Percentiles rank a stretch among this genome's conserved stretches.
These are phyloP conservation scores for Barnettozyma californica DNA, from an alignment of 805 yeast genomes.

Conservation along the genomic window DNA sequence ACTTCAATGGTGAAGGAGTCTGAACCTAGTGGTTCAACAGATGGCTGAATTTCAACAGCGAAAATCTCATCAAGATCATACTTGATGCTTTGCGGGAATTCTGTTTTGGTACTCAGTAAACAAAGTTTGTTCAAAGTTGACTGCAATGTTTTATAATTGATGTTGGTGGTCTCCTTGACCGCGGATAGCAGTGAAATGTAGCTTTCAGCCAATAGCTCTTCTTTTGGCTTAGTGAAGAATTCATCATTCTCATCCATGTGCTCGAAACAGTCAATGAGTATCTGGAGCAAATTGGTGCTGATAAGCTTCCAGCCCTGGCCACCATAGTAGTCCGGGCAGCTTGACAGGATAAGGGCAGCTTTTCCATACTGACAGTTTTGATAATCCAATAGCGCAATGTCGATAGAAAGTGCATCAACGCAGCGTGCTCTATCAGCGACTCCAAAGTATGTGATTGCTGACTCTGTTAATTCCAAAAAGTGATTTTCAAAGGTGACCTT, in stretches of 20 bases:
- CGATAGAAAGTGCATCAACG: slow-evolving; percentile 70
- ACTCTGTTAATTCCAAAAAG: slow-evolving; percentile 51
- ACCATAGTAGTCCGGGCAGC: slow-evolving; percentile 64
- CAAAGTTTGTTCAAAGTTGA: slow-evolving; percentile 1
- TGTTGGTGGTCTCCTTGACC: background rate
- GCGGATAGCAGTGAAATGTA: slow-evolving; percentile 11
- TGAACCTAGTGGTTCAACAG: slow-evolving; percentile 9
- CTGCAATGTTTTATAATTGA: background rate
- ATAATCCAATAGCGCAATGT: slow-evolving; percentile 67
- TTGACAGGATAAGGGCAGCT: slow-evolving; percentile 58
- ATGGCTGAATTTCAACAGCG: slow-evolving; percentile 3
- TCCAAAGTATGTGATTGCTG: slow-evolving; percentile 48
- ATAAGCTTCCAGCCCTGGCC: slow-evolving; percentile 71
- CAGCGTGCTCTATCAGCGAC: slow-evolving; percentile 53
- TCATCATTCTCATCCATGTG: slow-evolving; percentile 28
- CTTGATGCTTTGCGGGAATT: background rate
- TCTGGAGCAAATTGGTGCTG: slow-evolving; percentile 58
- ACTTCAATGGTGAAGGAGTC: slow-evolving; percentile 13
- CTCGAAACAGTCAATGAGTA: slow-evolving; percentile 66
- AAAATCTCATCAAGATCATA: slow-evolving; percentile 10
- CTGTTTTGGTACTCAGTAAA: background rate
- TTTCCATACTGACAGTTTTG: slow-evolving; percentile 49
- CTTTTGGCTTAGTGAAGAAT: slow-evolving; percentile 12
- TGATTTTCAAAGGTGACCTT: slow-evolving; percentile 33
- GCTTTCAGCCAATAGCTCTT: slow-evolving; percentile 5